Evolutionary conservation across 768 basidiomycete species (phyloP), one percentile per base, ranked within the genome.

Genomic region (Leucosporidium creatinivorum): DNA sequence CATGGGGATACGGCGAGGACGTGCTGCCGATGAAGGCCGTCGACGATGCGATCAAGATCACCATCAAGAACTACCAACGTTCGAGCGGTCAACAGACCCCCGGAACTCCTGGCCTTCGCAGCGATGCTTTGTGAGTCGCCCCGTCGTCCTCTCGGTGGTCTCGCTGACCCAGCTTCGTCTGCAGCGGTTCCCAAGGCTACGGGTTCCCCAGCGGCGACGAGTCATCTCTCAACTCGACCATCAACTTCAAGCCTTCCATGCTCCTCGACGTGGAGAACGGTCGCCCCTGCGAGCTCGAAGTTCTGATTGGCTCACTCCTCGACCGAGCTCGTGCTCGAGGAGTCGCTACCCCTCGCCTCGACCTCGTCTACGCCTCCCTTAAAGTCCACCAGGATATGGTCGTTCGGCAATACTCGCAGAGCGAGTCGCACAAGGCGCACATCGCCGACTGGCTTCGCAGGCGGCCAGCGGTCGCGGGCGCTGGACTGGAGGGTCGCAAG

Each of bases 171-270:
- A 17, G 6, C 49, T 17, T n/a, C 15, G 17, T 50, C 13, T 25
- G 48, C 26, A 30, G 30, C 54, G 44, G 52, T 18, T n/a, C 33
- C 4, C 17, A 31, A 28, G 25, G 57, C n/a, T 67, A 58, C 52
- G 48, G 57, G 9, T 67, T 62, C 60, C 61, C 61, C 1, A 30
- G 63, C 23, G 63, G 56, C 39, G 51, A 26, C 23, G n/a, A 67
- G 25, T 62, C 63, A 36, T 8, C 54, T 12, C 17, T 31, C 49
- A 61, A 62, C 26, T 49, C 61, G 6, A 58, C 57, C 21, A 19
- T 57, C 62, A 62, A 55, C 33, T 73, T 73, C 72, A 73, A 73
- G 56, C 72, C 72, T 4, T 63, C 61, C 5, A 67, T 73, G 64
- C 64, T 73, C 4, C 63, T 73, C 39, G 72, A 73, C 26, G n/a